Percentiles rank a stretch among this genome's conserved stretches.
These are phyloP conservation scores for Fagopyrum tataricum DNA, from an alignment of 148 eudicot genomes.

Conservation along the genomic window DNA sequence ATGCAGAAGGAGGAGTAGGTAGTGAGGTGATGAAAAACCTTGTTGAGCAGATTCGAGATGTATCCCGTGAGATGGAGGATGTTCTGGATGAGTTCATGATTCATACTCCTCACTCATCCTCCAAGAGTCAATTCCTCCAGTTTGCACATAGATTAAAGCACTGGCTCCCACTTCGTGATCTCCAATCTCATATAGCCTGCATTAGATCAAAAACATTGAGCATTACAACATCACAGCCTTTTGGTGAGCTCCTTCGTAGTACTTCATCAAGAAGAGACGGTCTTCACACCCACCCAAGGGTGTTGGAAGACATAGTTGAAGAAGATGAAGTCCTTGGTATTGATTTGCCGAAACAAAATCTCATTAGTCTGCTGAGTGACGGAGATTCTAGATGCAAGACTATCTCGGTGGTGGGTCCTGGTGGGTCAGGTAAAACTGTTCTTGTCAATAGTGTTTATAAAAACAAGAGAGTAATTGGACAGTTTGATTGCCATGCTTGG, in stretches of 20 bases:
- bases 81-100: conserved; percentile 19
- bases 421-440: conserved; percentile 26
- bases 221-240: background rate
- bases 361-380: background rate
- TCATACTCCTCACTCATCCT: background rate
- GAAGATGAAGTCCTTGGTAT: background rate
- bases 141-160: background rate
- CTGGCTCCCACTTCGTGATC: background rate
- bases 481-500: conserved; percentile 28
- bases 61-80: conserved; percentile 22
- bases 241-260: background rate
- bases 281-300: background rate
- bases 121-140: background rate
- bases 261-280: background rate
- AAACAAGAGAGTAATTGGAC: background rate
- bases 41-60: conserved; percentile 12
- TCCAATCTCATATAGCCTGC: background rate
- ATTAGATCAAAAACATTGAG: background rate
- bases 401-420: conserved; percentile 21
- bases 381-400: background rate
- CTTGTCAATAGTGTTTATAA: conserved; percentile 16
- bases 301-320: background rate
- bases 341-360: background rate
- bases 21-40: background rate
- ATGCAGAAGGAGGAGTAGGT: background rate